Conservation (phyloP, 768 basidiomycete species). For the Pholiota microspora region DNA sequence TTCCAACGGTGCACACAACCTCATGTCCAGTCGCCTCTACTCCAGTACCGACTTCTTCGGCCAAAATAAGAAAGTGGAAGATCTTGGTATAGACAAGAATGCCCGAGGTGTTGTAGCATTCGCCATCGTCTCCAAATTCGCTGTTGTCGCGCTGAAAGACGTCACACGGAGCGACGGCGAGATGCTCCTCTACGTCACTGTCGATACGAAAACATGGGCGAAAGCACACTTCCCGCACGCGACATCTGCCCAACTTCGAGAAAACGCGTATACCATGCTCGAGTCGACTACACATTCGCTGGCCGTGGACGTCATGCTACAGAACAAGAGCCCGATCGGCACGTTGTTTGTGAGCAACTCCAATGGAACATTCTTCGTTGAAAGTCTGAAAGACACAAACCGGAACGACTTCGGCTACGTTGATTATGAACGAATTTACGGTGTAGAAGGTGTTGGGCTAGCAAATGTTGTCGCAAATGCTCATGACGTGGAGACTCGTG, state of each 20-base stretch:
- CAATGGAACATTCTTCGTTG: constrained; percentile 93
- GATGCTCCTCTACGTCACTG: constrained; percentile 83
- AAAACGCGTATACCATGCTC: constrained; percentile 95
- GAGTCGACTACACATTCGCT: constrained; percentile 93
- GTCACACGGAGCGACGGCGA: constrained; percentile 55
- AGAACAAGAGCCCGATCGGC: constrained; percentile 65
- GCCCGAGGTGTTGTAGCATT: constrained; percentile 90
- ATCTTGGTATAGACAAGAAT: constrained; percentile 82
- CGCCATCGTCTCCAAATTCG: constrained; percentile 90
- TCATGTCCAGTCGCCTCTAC: constrained; percentile 72
- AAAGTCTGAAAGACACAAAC: constrained; percentile 90
- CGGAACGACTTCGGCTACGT: constrained; percentile 86
- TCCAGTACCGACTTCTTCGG: constrained; percentile 85
- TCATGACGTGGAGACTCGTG: constrained; percentile 74
- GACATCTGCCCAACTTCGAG: constrained; percentile 69
- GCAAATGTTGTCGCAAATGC: constrained; percentile 87
- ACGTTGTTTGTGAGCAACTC: constrained; percentile 96
- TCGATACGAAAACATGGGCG: constrained; percentile 83
- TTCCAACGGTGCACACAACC: constrained; percentile 42
- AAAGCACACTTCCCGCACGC: constrained; percentile 93
- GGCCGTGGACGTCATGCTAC: constrained; percentile 88
- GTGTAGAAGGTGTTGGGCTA: constrained; percentile 87
- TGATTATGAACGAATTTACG: constrained; percentile 87
- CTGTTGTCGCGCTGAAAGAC: constrained; percentile 87
- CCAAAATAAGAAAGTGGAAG: constrained; percentile 62